Evolutionary conservation across 148 eudicot genomes (phyloP).

Genomic region (Nepenthes gracilis): DNA sequence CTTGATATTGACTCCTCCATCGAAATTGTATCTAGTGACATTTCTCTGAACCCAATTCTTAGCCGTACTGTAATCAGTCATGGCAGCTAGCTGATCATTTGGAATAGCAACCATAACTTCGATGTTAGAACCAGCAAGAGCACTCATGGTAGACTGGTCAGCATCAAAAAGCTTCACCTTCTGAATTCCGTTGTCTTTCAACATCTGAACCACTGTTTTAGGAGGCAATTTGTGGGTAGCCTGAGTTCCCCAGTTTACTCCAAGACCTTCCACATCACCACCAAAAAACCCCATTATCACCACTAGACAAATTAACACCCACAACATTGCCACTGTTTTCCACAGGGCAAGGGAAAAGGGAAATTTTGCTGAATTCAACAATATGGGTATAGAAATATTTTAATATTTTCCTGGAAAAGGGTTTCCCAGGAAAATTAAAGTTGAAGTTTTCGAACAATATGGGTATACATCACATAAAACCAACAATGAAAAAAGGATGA

Average conservation of each 20-base stretch:
- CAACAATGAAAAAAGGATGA: too few relatives aligned
- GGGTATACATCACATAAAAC: too few relatives aligned
- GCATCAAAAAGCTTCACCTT: conserved; percentile 87
- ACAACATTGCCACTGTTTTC: too few relatives aligned
- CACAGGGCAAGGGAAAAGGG: too few relatives aligned
- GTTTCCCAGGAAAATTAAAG: too few relatives aligned
- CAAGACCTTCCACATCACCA: conserved; percentile 37
- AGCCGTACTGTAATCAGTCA: conserved; percentile 45
- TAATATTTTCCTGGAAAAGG: too few relatives aligned
- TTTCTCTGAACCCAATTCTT: conserved; percentile 59
- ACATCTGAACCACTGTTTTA: conserved; percentile 48
- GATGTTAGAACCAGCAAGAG: conserved; percentile 57
- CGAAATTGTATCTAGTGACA: conserved; percentile 47
- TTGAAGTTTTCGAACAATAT: too few relatives aligned
- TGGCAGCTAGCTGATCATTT: conserved; percentile 41
- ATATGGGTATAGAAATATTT: too few relatives aligned
- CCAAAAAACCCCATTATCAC: too few relatives aligned
- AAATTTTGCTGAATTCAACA: too few relatives aligned
- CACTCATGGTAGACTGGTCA: conserved; percentile 37
- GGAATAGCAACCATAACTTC: conserved; percentile 94
- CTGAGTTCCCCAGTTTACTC: conserved; percentile 85
- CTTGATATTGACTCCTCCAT: conserved; percentile 89
- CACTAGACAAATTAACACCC: too few relatives aligned
- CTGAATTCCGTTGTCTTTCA: conserved; percentile 60
- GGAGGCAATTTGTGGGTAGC: conserved; percentile 56